A percentile compares a stretch with the other conserved stretches of the same genome.
Conservation (phyloP, 305 asterid genomes). For the Galium porrigens region DNA sequence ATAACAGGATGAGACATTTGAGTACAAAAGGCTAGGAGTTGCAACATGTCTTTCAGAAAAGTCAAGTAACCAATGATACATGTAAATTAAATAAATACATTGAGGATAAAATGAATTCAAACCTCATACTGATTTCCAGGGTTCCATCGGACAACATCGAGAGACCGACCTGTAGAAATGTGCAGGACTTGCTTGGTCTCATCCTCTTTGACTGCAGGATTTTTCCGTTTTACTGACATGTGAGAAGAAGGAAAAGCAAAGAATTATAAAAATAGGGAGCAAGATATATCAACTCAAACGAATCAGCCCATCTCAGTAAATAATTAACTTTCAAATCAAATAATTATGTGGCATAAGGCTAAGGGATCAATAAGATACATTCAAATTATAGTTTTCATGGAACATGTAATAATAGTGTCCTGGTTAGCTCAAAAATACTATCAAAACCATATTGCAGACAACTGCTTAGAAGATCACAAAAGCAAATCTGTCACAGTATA, state of each 20-base stretch:
- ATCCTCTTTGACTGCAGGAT: conserved; percentile 43
- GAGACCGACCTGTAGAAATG: conserved; percentile 42
- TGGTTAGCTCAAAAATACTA: background rate
- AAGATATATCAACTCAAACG: background rate
- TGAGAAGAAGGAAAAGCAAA: conserved; percentile 1
- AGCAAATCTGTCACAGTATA: background rate
- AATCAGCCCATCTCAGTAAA: background rate
- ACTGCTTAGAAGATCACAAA: background rate
- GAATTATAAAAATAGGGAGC: background rate
- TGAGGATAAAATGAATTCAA: conserved; percentile 16
- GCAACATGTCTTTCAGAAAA: background rate
- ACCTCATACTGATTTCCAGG: conserved; percentile 83
- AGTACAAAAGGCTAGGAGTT: background rate
- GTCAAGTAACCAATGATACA: conserved; percentile 7
- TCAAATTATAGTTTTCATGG: background rate
- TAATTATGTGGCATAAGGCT: background rate
- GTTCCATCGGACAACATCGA: conserved; percentile 82
- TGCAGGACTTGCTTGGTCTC: conserved; percentile 70
- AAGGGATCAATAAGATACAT: background rate
- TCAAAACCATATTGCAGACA: background rate
- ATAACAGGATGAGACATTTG: background rate
- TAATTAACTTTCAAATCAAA: background rate
- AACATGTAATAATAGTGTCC: background rate
- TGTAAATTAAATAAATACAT: conserved; percentile 7
- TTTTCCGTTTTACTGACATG: conserved; percentile 14